Conservation (phyloP, 768 basidiomycete species). For the Candolleomyces aberdarensis region DNA sequence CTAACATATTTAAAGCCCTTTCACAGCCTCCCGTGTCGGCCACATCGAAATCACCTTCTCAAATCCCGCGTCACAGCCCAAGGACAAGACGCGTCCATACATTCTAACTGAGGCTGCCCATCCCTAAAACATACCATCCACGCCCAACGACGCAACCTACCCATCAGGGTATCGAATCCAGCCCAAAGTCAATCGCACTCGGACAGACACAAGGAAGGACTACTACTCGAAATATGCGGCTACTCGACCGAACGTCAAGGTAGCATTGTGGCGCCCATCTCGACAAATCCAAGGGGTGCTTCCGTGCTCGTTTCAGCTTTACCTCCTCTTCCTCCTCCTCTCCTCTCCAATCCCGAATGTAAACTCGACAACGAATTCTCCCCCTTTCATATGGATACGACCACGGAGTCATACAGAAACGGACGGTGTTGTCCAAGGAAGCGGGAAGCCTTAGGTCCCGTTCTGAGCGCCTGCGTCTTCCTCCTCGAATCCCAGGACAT, state of each 20-base stretch:
- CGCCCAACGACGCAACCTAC: conserved; percentile 43
- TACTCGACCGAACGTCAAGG: no score
- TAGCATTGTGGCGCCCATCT: conserved; percentile 55
- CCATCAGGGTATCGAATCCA: conserved; percentile 52
- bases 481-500: conserved; percentile 30
- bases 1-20: no score
- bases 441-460: conserved; percentile 33
- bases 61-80: no score
- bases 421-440: conserved; percentile 27
- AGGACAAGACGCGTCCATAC: conserved; percentile 36
- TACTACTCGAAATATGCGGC: conserved; percentile 36
- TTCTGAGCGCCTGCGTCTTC: conserved; percentile 49
- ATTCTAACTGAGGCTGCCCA: conserved; percentile 68
- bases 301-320: conserved; percentile 57
- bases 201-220: no score
- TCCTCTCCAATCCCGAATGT: no score
- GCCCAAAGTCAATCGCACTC: no score
- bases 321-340: no score
- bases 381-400: no score
- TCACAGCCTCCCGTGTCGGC: conserved; percentile 68
- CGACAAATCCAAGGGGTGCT: conserved; percentile 52
- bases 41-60: conserved; percentile 13
- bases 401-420: no score
- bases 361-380: no score
- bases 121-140: conserved; percentile 56